Conservation (phyloP, 2,329 filamentous ascomycete species). For the Canariomyces notabilis region DNA sequence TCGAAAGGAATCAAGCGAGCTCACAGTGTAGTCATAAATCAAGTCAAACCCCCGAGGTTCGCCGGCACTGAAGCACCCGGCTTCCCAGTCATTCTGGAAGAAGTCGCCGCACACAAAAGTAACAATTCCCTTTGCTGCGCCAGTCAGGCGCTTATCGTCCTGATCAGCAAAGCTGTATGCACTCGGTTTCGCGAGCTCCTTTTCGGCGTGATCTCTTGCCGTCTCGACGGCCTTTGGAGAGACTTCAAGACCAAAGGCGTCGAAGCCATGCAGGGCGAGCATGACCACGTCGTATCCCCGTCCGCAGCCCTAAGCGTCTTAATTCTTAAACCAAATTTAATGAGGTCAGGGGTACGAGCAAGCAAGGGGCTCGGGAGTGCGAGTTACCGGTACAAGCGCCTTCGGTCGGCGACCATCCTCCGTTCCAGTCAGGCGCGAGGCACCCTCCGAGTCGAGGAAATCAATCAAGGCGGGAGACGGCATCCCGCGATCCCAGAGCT, state of each 20-base stretch:
- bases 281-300: slow-evolving; percentile 47
- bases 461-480: not conserved
- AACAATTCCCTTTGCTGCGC: slow-evolving; percentile 29
- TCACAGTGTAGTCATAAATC: slow-evolving; percentile 36
- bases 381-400: not conserved
- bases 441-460: not conserved
- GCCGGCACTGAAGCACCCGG: slow-evolving; percentile 9
- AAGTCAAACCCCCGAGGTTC: slow-evolving; percentile 40
- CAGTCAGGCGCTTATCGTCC: not conserved
- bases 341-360: not conserved
- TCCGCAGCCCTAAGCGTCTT: not conserved
- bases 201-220: slow-evolving; percentile 17
- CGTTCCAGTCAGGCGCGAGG: no score
- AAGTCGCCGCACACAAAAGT: slow-evolving; percentile 46
- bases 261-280: slow-evolving; percentile 56
- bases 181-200: slow-evolving; percentile 2
- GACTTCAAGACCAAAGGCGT: slow-evolving; percentile 57
- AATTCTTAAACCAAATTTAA: no score
- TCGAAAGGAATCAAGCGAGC: slow-evolving; percentile 9
- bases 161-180: slow-evolving; percentile 9
- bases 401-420: not conserved
- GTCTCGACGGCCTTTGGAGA: slow-evolving; percentile 29
- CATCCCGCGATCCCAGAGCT: slow-evolving; percentile 1
- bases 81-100: slow-evolving; percentile 38
- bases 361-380: not conserved